Percentiles rank a stretch among this genome's conserved stretches.
Conservation (phyloP, 2,329 filamentous ascomycete species). For the Exophiala mesophila region DNA sequence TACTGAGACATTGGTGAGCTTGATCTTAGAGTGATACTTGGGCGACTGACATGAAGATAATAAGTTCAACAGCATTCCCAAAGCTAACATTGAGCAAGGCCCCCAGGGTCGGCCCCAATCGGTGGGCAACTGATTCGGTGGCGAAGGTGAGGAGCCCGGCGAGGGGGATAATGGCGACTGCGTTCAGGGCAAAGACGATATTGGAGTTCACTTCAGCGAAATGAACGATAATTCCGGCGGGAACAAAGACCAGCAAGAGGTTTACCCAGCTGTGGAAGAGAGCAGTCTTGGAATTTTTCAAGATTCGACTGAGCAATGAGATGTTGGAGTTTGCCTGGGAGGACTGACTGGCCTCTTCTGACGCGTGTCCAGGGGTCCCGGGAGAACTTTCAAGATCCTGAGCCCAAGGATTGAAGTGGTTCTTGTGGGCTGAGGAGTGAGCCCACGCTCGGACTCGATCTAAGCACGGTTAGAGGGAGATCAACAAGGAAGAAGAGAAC, state of each 20-base stretch:
- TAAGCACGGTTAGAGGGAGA: constrained; percentile 1
- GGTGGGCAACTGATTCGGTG: constrained; percentile 74
- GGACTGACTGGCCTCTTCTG: constrained; percentile 8
- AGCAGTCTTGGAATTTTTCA: constrained; percentile 53
- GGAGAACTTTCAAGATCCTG: constrained; percentile 3
- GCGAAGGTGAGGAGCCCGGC: constrained; percentile 84
- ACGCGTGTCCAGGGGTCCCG: background rate
- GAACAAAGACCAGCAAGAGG: constrained; percentile 70
- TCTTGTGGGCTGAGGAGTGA: constrained; percentile 22
- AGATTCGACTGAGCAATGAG: constrained; percentile 12
- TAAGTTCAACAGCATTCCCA: constrained; percentile 84
- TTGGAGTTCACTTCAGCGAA: constrained; percentile 57
- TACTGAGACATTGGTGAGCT: constrained; percentile 49
- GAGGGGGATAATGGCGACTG: constrained; percentile 84
- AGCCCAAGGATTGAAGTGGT: constrained; percentile 26
- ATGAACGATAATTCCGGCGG: constrained; percentile 71
- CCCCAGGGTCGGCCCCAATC: constrained; percentile 75
- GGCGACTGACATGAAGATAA: constrained; percentile 41
- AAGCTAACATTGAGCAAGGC: constrained; percentile 87
- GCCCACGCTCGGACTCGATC: constrained; percentile 24
- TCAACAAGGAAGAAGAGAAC: background rate
- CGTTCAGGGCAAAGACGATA: constrained; percentile 80
- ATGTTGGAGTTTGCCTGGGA: constrained; percentile 14
- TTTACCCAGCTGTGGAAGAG: constrained; percentile 83
- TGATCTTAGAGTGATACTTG: background rate